These are phyloP conservation scores for Rasamsonia emersonii DNA, from an alignment of 2,329 filamentous ascomycete species.

Conservation along the genomic window DNA sequence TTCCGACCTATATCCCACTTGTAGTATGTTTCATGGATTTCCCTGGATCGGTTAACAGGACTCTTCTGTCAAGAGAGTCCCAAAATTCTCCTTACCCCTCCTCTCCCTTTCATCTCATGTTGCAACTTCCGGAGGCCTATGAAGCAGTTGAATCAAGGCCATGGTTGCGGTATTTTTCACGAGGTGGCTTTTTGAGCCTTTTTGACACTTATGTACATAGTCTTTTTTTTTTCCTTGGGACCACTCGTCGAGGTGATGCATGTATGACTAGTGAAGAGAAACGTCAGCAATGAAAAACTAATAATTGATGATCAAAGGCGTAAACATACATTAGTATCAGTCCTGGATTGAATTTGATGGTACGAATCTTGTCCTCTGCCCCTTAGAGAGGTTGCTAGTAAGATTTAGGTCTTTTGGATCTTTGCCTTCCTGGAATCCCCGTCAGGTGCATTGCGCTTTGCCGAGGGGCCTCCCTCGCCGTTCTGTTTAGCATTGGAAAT, in stretches of 20 bases:
- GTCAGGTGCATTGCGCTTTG: slow-evolving; percentile 23
- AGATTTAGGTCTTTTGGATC: neutral
- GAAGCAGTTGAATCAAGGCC: slow-evolving; percentile 13
- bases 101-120: too few relatives aligned
- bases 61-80: too few relatives aligned
- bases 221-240: slow-evolving; percentile 12
- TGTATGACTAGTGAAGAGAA: slow-evolving; percentile 32
- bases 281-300: slow-evolving; percentile 30
- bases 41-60: too few relatives aligned
- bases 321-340: too few relatives aligned
- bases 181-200: slow-evolving; percentile 14
- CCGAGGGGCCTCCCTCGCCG: slow-evolving; percentile 10
- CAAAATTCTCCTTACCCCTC: too few relatives aligned
- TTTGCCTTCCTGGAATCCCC: slow-evolving; percentile 21
- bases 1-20: too few relatives aligned
- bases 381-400: too few relatives aligned
- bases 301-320: too few relatives aligned
- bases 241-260: slow-evolving; percentile 15
- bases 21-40: slow-evolving; percentile 5
- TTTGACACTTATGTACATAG: slow-evolving; percentile 31
- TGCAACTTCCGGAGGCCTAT: too few relatives aligned
- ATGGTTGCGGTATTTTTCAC: slow-evolving; percentile 15
- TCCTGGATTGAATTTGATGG: too few relatives aligned
- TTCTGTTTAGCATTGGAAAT: slow-evolving; percentile 10
- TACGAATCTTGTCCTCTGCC: too few relatives aligned